Percentiles rank a stretch among this genome's conserved stretches.
These are phyloP conservation scores for Rubroboletus pulcherrimus DNA, from an alignment of 768 basidiomycete species.

Conservation along the genomic window DNA sequence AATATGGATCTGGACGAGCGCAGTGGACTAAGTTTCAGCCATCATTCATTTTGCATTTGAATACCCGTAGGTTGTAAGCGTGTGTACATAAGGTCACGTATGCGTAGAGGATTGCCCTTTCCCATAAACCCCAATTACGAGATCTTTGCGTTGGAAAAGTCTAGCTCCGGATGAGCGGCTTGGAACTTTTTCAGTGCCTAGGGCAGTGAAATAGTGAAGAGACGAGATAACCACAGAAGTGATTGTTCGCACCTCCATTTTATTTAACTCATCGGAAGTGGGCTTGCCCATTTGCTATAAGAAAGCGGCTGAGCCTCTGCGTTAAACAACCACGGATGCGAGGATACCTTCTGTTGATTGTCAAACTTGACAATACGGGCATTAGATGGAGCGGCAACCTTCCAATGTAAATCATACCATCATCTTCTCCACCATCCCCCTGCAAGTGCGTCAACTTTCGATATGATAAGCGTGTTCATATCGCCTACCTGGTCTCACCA, in stretches of 20 bases:
- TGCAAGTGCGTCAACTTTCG: conserved; percentile 27
- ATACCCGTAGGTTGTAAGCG: background rate
- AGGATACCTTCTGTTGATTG: conserved; percentile 41
- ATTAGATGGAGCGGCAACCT: conserved; percentile 7
- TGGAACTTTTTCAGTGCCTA: conserved; percentile 89
- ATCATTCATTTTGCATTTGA: background rate
- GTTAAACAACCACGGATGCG: background rate
- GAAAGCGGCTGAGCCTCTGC: background rate
- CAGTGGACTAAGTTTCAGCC: conserved; percentile 9
- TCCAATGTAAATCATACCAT: conserved; percentile 63
- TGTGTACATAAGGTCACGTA: background rate
- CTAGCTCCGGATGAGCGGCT: conserved; percentile 86
- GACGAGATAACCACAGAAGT: background rate
- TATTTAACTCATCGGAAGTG: conserved; percentile 91
- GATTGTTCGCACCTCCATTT: conserved; percentile 63
- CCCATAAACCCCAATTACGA: conserved; percentile 39
- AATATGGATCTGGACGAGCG: conserved; percentile 26
- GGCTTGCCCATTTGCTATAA: conserved; percentile 90
- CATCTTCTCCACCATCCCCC: conserved; percentile 99
- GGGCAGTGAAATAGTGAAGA: background rate
- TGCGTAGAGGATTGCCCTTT: background rate
- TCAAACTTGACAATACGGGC: conserved; percentile 34
- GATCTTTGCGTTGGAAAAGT: conserved; percentile 90
- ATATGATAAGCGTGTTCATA: background rate
- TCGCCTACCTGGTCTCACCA: conserved; percentile 77